phyloP scores from a whole-genome alignment of 225 moss, liverwort and hornwort genomes.

The Neckera pumila region DNA sequence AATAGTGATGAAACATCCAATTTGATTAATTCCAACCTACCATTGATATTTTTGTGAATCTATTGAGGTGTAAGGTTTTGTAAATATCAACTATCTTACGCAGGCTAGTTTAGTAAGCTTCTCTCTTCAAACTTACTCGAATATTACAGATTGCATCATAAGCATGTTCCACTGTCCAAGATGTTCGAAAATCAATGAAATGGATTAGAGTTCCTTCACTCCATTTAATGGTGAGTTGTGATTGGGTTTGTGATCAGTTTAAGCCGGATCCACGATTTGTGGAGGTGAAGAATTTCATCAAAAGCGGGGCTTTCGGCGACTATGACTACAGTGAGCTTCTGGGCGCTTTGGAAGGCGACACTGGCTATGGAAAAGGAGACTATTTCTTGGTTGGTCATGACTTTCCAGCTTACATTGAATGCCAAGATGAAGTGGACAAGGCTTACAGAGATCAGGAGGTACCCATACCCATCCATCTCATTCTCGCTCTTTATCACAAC shows the following conservation, averaged over 20 bases:
- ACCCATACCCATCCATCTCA: not conserved
- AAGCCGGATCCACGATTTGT: slow-evolving; percentile 23
- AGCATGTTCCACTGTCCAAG: not conserved
- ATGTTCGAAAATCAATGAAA: not conserved
- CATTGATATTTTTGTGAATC: not conserved
- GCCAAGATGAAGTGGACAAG: slow-evolving; percentile 81
- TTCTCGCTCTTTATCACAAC: not conserved
- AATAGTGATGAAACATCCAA: not conserved
- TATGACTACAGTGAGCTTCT: slow-evolving; percentile 66
- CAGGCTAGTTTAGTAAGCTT: not conserved
- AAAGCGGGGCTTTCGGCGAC: slow-evolving; percentile 67
- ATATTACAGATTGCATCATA: not conserved
- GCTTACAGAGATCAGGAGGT: slow-evolving; percentile 84
- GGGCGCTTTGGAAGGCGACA: slow-evolving; percentile 69
- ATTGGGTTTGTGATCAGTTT: slow-evolving; percentile 29
- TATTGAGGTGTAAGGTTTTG: not conserved
- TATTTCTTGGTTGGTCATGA: slow-evolving; percentile 93
- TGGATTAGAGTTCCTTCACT: not conserved
- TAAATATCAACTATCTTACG: not conserved
- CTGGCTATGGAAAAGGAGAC: slow-evolving; percentile 72
- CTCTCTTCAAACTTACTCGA: not conserved
- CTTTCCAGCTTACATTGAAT: slow-evolving; percentile 77
- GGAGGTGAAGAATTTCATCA: slow-evolving; percentile 76
- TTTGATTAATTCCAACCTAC: not conserved
- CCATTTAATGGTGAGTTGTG: not conserved